Evolutionary conservation across 2,329 filamentous ascomycete genomes (phyloP).

Genomic region (Talaromyces pinophilus): DNA sequence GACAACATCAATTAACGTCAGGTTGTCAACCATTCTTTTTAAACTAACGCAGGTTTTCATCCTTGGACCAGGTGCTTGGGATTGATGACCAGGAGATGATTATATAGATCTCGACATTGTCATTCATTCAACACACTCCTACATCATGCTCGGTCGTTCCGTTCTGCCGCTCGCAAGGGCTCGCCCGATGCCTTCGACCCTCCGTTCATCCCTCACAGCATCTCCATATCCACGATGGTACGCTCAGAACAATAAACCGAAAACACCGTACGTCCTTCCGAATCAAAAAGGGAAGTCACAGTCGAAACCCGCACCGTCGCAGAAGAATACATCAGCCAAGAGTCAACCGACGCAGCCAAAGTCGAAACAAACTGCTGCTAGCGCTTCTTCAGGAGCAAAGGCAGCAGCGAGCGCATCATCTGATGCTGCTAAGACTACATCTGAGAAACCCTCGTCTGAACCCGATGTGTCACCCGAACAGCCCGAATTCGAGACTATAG

Average conservation of each 20-base stretch:
- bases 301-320: slow-evolving; percentile 17
- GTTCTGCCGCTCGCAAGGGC: slow-evolving; percentile 49
- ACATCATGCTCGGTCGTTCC: slow-evolving; percentile 49
- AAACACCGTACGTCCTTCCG: slow-evolving; percentile 40
- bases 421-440: background rate
- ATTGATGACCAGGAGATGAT: slow-evolving; percentile 11
- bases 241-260: slow-evolving; percentile 39
- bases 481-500: slow-evolving; percentile 44
- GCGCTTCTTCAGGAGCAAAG: background rate
- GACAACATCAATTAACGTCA: background rate
- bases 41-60: background rate
- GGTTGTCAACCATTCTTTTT: background rate
- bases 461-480: slow-evolving; percentile 36
- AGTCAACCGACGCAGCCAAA: slow-evolving; percentile 14
- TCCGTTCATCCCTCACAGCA: slow-evolving; percentile 38
- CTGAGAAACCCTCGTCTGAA: slow-evolving; percentile 29
- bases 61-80: background rate
- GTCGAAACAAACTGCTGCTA: background rate
- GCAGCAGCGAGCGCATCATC: background rate
- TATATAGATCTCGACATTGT: slow-evolving; percentile 25
- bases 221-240: slow-evolving; percentile 41
- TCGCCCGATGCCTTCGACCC: slow-evolving; percentile 39
- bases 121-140: slow-evolving; percentile 9
- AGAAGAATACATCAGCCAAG: slow-evolving; percentile 19
- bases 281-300: slow-evolving; percentile 27